Percentiles rank a stretch among this genome's conserved stretches.
phyloP scores from a whole-genome alignment of 495 filamentous ascomycete genomes.

The Aspergillus homomorphus region DNA sequence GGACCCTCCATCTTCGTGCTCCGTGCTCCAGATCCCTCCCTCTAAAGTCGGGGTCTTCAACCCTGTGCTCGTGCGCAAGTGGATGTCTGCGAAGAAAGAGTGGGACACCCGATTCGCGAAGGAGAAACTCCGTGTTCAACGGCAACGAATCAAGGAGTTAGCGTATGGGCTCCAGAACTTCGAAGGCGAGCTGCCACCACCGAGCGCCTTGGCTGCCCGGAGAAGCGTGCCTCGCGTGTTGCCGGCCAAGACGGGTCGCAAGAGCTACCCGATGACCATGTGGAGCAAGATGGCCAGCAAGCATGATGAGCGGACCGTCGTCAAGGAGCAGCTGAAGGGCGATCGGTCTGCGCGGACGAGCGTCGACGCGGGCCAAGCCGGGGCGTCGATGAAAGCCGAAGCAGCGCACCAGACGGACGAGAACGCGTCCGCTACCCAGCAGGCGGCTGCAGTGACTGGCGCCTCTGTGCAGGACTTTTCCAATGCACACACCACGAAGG shows the following conservation, averaged over 20 bases:
- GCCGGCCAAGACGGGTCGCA: constrained; percentile 47
- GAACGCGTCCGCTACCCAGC: neutral
- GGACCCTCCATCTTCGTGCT: constrained; percentile 56
- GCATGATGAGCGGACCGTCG: constrained; percentile 73
- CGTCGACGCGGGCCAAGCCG: constrained; percentile 37
- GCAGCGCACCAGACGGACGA: constrained; percentile 3
- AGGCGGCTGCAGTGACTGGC: neutral
- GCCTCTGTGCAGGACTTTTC: neutral
- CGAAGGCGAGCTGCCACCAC: constrained; percentile 73
- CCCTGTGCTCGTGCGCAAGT: constrained; percentile 72
- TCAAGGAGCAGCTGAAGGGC: constrained; percentile 41
- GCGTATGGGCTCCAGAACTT: constrained; percentile 65
- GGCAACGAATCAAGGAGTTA: constrained; percentile 66
- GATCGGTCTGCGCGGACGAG: constrained; percentile 28
- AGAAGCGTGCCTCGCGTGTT: constrained; percentile 50
- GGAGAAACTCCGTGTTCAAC: constrained; percentile 65
- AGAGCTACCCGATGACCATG: constrained; percentile 71
- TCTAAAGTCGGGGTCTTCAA: constrained; percentile 76
- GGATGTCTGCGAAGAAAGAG: constrained; percentile 66
- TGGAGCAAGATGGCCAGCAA: constrained; percentile 86
- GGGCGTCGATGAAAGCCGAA: constrained; percentile 27
- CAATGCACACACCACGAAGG: too few species aligned
- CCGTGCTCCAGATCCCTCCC: constrained; percentile 56
- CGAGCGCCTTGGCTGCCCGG: constrained; percentile 75
- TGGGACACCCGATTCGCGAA: constrained; percentile 70